phyloP scores from a whole-genome alignment of 1,284 basidiomycete genomes.

The Porogramme epimiltina region DNA sequence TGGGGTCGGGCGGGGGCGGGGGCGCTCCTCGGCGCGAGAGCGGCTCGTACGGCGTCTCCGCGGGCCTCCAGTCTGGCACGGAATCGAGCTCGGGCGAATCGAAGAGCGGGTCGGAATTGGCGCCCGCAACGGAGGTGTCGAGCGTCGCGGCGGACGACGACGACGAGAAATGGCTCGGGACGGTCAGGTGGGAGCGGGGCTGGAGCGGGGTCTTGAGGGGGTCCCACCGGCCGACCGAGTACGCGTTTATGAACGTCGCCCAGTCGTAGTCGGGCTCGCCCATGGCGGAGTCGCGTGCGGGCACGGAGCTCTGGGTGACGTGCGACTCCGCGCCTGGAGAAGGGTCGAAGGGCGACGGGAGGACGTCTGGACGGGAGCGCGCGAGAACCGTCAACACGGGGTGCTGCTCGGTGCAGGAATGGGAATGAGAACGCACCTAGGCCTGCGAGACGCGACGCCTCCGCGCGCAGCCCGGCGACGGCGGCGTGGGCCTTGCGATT shows the following conservation, averaged over 20 bases:
- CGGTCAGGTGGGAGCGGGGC: slow-evolving; percentile 44
- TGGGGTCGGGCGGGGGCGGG: neutral
- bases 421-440: slow-evolving; percentile 23
- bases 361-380: slow-evolving; percentile 18
- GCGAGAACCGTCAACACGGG: neutral
- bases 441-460: slow-evolving; percentile 31
- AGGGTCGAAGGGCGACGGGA: slow-evolving; percentile 33
- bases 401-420: neutral
- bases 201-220: slow-evolving; percentile 74
- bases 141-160: slow-evolving; percentile 8
- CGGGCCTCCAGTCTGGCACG: slow-evolving; percentile 16
- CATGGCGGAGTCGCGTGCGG: slow-evolving; percentile 21
- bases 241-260: slow-evolving; percentile 75
- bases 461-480: slow-evolving; percentile 31
- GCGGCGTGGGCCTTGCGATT: slow-evolving; percentile 31
- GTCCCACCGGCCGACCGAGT: slow-evolving; percentile 81
- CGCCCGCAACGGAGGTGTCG: slow-evolving; percentile 12
- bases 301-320: slow-evolving; percentile 21
- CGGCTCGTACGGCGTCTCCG: slow-evolving; percentile 17
- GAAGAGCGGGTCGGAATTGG: slow-evolving; percentile 19
- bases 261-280: slow-evolving; percentile 60
- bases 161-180: slow-evolving; percentile 18
- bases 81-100: slow-evolving; percentile 24
- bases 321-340: slow-evolving; percentile 27
- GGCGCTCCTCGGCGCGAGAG: slow-evolving; percentile 1